A percentile compares a stretch with the other conserved stretches of the same genome.
phyloP scores from a whole-genome alignment of 345 rosid genomes.

The Eucalyptus pauciflora region DNA sequence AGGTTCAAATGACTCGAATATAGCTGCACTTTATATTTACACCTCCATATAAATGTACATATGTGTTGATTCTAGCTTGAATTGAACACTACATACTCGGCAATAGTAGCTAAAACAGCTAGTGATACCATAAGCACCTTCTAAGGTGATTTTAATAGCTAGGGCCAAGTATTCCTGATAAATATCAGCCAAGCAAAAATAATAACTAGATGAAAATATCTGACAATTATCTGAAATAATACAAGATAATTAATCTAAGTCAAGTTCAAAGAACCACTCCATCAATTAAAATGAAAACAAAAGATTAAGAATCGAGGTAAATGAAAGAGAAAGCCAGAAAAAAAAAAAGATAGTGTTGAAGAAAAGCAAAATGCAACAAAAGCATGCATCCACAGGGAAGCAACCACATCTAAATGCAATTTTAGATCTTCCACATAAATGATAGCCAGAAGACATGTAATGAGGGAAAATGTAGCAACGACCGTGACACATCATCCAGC shows the following conservation, averaged over 20 bases:
- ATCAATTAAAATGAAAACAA: not conserved
- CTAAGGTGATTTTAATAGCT: not conserved
- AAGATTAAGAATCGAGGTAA: not conserved
- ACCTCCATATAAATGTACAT: not conserved
- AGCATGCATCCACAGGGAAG: not conserved
- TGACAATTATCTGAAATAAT: not conserved
- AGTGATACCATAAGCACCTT: not conserved
- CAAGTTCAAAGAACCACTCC: not conserved
- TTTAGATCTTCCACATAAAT: not conserved
- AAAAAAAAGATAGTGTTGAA: not conserved
- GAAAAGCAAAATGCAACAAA: not conserved
- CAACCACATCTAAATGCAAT: not conserved
- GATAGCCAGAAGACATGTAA: not conserved
- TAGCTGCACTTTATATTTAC: not conserved
- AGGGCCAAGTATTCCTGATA: not conserved
- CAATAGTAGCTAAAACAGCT: not conserved
- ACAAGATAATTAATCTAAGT: not conserved
- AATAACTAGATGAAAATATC: not conserved
- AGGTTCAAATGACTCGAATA: constrained; percentile 11
- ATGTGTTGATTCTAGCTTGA: not conserved
- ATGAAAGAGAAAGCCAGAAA: not conserved
- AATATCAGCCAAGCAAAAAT: not conserved
- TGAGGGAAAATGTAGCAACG: not conserved
- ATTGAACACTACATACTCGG: not conserved
- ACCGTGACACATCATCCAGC: not conserved